Evolutionary conservation across 805 yeast genomes (phyloP), one percentile per base, ranked within the genome.

Genomic region (Wickerhamomyces rabaulensis): DNA sequence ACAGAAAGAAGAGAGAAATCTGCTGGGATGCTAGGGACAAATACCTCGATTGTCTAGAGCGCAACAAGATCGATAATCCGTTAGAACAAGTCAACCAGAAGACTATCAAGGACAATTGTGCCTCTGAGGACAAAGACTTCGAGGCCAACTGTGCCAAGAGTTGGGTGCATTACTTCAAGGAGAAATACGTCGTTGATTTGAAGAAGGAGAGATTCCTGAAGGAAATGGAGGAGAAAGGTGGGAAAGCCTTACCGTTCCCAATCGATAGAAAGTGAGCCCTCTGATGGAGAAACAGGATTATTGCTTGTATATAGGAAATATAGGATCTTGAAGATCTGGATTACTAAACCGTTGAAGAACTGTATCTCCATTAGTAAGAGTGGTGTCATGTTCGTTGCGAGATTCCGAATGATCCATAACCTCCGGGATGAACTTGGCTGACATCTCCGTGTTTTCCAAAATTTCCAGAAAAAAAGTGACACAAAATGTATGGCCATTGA

Each of bases 21-120:
- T 92, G 99, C 69, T 94, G 98, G 98, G 92, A 83, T 43, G 73
- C 92, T 8, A 77, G 99, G 49, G 99, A 92, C 59, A 56, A 57
- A 37, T 90, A 77, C 61, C 88, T 88, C 57, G 74, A 67, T 9
- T 92, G 99, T 63, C 71, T 92, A 42, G 87, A 85, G 54, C 71
- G 67, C 41, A 75, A 84, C 57, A 68, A 76, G 16, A 82, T 92
- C 45, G 79, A 77, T 9, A 86, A 87, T 63, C 86, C 95, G 17
- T 67, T 82, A 45, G 87, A 81, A 50, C 74, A 78, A 9, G 70
- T 71, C 44, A 64, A 68, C 44, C 69, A 71, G 39, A 60, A 62
- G 6, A 65, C 66, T 26, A 79, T 88, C 38, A 73, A 76, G 44
- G 57, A 67, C 20, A 66, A 75, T 42, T 91, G 98, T 66, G 75